These are phyloP conservation scores for Fusarium sp. DNA, from an alignment of 2,329 filamentous ascomycete species.

Conservation along the genomic window DNA sequence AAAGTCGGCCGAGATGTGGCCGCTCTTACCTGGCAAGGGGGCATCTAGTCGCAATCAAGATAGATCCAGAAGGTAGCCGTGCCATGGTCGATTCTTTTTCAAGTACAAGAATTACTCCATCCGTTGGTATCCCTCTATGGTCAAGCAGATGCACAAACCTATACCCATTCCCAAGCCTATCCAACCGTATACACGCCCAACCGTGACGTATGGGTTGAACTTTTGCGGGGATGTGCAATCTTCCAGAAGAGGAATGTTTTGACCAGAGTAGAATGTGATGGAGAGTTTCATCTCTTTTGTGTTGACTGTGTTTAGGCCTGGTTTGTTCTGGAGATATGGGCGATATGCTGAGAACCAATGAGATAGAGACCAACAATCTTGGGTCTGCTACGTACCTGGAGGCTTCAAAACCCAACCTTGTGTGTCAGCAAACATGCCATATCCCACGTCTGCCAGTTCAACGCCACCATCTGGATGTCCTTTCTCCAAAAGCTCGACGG, in stretches of 20 bases:
- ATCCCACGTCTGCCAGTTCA: constrained; percentile 94
- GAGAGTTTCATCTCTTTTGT: constrained; percentile 73
- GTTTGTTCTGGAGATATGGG: constrained; percentile 33
- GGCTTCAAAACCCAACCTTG: constrained; percentile 89
- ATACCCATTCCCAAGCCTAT: constrained; percentile 80
- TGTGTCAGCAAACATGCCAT: constrained; percentile 87
- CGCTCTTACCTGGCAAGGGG: not conserved
- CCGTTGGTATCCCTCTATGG: constrained; percentile 70
- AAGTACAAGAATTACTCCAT: constrained; percentile 75
- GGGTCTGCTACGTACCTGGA: constrained; percentile 58
- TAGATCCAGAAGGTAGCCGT: not conserved
- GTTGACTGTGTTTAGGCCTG: constrained; percentile 47
- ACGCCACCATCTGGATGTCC: constrained; percentile 88
- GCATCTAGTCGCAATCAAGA: not conserved
- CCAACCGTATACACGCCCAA: constrained; percentile 89
- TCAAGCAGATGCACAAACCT: constrained; percentile 82
- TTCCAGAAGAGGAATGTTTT: constrained; percentile 75
- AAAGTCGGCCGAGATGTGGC: not conserved
- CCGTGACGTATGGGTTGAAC: constrained; percentile 87
- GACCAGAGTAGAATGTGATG: constrained; percentile 80
- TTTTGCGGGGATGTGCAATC: constrained; percentile 61
- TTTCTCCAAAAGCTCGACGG: constrained; percentile 87
- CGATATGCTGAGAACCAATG: constrained; percentile 44
- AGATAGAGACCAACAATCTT: not conserved
- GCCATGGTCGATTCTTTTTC: not conserved